phyloP scores from a whole-genome alignment of 768 basidiomycete species.

The Phlebiopsis flavidoalba region DNA sequence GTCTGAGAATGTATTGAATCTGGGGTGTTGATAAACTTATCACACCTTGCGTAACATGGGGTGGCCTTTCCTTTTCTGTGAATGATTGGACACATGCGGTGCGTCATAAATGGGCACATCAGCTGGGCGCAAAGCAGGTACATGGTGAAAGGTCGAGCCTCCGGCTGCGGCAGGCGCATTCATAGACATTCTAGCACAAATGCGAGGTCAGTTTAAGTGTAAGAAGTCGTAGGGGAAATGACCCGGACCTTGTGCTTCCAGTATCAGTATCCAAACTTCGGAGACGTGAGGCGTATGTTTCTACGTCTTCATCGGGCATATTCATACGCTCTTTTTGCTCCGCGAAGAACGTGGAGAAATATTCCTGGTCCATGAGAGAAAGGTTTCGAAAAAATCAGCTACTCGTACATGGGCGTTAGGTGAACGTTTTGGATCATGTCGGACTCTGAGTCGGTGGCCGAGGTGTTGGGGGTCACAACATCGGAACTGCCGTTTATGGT shows the following conservation, averaged over 20 bases:
- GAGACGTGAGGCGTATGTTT: background rate
- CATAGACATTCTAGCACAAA: background rate
- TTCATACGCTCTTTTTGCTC: constrained; percentile 51
- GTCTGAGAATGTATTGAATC: background rate
- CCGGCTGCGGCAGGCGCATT: background rate
- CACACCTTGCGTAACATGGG: background rate
- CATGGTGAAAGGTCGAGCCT: background rate
- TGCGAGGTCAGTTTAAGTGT: background rate
- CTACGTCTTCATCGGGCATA: background rate
- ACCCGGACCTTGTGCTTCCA: background rate
- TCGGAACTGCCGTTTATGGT: constrained; percentile 1
- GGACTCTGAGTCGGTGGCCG: background rate
- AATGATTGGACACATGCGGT: background rate
- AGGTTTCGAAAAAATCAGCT: background rate
- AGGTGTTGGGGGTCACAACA: constrained; percentile 17
- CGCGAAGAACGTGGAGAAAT: constrained; percentile 41
- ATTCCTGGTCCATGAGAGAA: constrained; percentile 1
- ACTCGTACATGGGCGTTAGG: background rate
- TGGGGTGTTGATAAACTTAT: background rate
- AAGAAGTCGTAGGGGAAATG: background rate
- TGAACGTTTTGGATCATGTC: background rate
- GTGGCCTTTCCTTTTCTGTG: background rate
- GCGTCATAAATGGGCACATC: background rate
- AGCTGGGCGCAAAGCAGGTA: background rate
- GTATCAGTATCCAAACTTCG: background rate